Base-by-base conservation (phyloP, 2,329 filamentous ascomycete species). In the Botrytis galanthina region DNA sequence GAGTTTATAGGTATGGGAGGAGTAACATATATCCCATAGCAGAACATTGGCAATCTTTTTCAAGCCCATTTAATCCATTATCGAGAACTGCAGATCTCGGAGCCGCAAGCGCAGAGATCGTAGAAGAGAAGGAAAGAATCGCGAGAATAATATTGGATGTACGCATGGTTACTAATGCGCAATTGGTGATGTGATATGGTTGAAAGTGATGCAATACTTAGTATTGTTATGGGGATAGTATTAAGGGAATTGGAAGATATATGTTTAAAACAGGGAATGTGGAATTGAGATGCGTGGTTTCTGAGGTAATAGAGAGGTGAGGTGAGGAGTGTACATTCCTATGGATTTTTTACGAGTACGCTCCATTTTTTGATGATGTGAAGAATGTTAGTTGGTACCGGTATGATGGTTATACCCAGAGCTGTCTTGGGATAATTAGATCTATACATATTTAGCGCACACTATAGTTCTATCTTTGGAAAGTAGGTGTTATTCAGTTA, bases 21-120 rank as follows among this genome's bases (percentile, higher is more conserved):
- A 44, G 4, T 54, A 16, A 10, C 39, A 7, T 46, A 63, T n/a
- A 44, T 46, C n/a, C 61, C n/a, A 44, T 12, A 29, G n/a, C 26
- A 63, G 61, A 63, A 63, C 39, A 63, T 63, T 63, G n/a, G 14
- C 61, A 63, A 44, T 12, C 61, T 18, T 63, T 46, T n/a, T 46
- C 39, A 20, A 46, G 7, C 0, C 1, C 18, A 29, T 44, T 32
- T 1, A 32, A 18, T 7, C 61, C 61, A 7, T 0, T 18, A 29
- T 63, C n/a, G 5, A 63, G 3, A 63, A 18, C 18, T 46, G n/a
- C 9, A 16, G 61, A 44, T 32, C 18, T 63, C 4, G 61, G 61
- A 12, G 39, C 61, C 14, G 39, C 61, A 29, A 63, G 39, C 44
- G 39, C 61, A 32, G 18, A 44, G 61, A 32, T 63, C 1, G 39